Evolutionary conservation across 2,329 filamentous ascomycete species (phyloP), one percentile per base, ranked within the genome.

Genomic region (Exophiala aquamarina): DNA sequence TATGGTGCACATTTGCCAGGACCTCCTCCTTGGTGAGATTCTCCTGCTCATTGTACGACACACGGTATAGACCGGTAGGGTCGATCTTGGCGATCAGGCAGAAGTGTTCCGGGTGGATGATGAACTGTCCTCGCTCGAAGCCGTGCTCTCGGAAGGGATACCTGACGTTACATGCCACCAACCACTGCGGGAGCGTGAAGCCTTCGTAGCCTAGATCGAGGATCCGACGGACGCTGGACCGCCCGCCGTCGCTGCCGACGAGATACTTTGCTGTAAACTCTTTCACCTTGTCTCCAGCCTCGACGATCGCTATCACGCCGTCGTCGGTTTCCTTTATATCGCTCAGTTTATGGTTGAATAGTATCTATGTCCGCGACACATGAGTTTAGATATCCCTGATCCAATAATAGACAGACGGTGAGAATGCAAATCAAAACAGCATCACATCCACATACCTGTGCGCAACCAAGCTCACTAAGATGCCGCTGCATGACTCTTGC

Each of bases 81-180:
- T 75, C 79, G 51, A 85, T 78, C 40, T 72, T 76, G 2, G 80
- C 81, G 2, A 78, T 78, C 79, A 84, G 81, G 66, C 79, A 70
- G 63, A 78, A 84, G 57, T 85, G 70, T 15, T 78, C 73, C 0
- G 79, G 81, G 54, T 85, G 73, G 23, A 83, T 70, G 54, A 82
- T 77, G 54, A 71, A 72, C 28, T 72, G 71, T 4, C 64, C 67
- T 19, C 68, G 66, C 36, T 61, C 61, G 60, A 69, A 72, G 11
- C 61, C 63, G 31, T 70, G 59, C 10, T 59, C 53, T 7, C 65
- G 57, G 41, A 59, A 59, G 4, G 52, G 54, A 38, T 58, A 58
- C 32, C 54, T 33, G 4, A 59, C 52, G 29, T 59, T 59, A 20
- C 55, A 56, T 9, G 56, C 55, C 5, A 59, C 52, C 15, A 59